Percentiles rank a stretch among this genome's conserved stretches.
Conservation (phyloP, 257 asterid genomes). For the Solanum clarkiae region DNA sequence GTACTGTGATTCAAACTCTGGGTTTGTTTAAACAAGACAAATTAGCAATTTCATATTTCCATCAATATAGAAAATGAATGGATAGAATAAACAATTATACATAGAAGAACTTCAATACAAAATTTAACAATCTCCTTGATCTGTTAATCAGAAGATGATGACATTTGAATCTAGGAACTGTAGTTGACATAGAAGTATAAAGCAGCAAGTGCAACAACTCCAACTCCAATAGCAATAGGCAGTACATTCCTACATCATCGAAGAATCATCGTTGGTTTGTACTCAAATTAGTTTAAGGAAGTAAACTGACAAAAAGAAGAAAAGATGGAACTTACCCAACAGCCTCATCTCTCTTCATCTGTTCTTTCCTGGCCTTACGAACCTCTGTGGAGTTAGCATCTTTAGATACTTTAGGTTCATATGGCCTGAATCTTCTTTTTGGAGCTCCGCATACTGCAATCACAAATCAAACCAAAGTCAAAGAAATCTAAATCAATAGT, state of each 20-base stretch:
- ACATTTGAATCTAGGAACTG: constrained; percentile 15
- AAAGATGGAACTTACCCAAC: constrained; percentile 36
- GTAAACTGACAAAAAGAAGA: not conserved
- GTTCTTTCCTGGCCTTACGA: constrained; percentile 78
- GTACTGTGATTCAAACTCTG: not conserved
- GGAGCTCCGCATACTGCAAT: constrained; percentile 94
- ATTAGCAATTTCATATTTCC: not conserved
- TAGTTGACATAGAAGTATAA: constrained; percentile 66
- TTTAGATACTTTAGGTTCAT: constrained; percentile 57
- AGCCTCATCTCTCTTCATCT: constrained; percentile 61
- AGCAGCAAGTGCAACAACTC: constrained; percentile 57
- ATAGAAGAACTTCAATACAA: not conserved
- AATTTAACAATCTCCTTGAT: not conserved
- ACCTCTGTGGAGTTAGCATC: constrained; percentile 45
- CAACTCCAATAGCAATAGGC: constrained; percentile 77
- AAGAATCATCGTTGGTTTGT: not conserved
- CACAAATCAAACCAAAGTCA: not conserved
- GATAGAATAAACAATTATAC: not conserved
- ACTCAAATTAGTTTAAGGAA: not conserved
- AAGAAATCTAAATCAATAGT: not conserved
- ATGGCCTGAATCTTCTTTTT: constrained; percentile 68
- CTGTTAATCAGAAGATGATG: not conserved
- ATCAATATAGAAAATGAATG: not conserved
- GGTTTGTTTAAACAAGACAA: not conserved
- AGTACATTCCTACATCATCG: constrained; percentile 45